Evolutionary conservation across 179 eudicot genomes (phyloP), one percentile per base, ranked within the genome.

Genomic region (Beta corolliflora): DNA sequence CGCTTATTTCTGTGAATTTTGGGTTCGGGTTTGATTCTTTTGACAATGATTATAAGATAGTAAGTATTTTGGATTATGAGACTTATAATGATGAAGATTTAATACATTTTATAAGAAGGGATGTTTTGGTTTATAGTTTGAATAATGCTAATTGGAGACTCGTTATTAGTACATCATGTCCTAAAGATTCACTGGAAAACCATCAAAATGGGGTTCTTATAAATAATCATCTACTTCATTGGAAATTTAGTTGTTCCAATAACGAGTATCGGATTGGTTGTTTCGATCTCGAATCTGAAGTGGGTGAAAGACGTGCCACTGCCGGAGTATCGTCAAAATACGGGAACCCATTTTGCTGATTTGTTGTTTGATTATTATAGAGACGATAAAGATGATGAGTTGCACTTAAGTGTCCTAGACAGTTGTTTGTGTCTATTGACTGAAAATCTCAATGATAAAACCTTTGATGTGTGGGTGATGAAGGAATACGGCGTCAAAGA

Each of bases 1-100:
- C 1, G 13, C 0, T 7, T 21, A 12, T 4, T 7, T 21, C 13
- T 18, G 21, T 5, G 18, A 77, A 46, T 21, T 10, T 45, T 16
- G 84, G 81, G 31, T 82, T 82, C 19, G 84, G 81, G 12, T 82
- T 41, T 61, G 77, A 82, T 25, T 15, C 21, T 31, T 5, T 15
- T 2, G 71, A 2, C 21, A 2, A 77, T 53, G 84, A 82, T 21
- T 82, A 77, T 19, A 82, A 82, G 31, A 53, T 77, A 31, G 77
- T 82, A 0, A 15, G 21, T 0, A 48, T 77, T 6, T 5, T 41
- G 0, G 74, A 69, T 15, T 5, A 2, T 52, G 15, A 7, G 2
- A 11, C 41, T 9, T 15, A 9, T 48, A 7, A 5, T 2, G 19
- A 19, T 21, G 0, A 5, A 46, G 0, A 9, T 36, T 1, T 36